These are phyloP conservation scores for Gyromitra esculenta DNA, from an alignment of 2,329 filamentous ascomycete genomes.

Conservation along the genomic window DNA sequence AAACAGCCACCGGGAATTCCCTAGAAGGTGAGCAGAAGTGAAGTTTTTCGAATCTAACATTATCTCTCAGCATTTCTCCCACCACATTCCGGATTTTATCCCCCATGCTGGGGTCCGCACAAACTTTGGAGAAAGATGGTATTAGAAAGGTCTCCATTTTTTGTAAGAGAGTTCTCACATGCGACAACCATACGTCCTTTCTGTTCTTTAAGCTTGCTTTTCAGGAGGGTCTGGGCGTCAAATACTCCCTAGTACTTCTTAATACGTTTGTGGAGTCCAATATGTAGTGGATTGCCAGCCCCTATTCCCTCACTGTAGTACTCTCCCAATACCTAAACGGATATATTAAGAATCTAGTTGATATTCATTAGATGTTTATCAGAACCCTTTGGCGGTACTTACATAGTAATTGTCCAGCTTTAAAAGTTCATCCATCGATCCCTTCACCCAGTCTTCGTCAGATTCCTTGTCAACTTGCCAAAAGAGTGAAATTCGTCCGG, in stretches of 20 bases:
- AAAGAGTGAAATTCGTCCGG: conserved; percentile 3
- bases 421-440: conserved; percentile 37
- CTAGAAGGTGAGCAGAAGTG: background rate
- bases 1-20: background rate
- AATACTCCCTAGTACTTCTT: background rate
- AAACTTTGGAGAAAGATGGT: background rate
- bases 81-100: conserved; percentile 7
- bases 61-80: conserved; percentile 2
- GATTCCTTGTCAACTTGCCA: conserved; percentile 23
- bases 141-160: background rate
- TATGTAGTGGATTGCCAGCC: background rate
- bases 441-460: conserved; percentile 26
- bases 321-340: background rate
- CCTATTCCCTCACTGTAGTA: background rate
- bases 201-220: background rate
- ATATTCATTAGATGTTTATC: background rate
- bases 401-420: conserved; percentile 26
- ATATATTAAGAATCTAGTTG: conserved; percentile 19
- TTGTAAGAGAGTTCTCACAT: background rate
- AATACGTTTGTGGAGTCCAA: background rate
- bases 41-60: conserved; percentile 9
- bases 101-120: background rate
- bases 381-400: background rate
- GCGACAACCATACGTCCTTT: conserved; percentile 8
- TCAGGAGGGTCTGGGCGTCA: background rate